A percentile compares a stretch with the other conserved stretches of the same genome.
phyloP scores from a whole-genome alignment of 1,284 basidiomycete species.

The Paramarasmius palmivorus region DNA sequence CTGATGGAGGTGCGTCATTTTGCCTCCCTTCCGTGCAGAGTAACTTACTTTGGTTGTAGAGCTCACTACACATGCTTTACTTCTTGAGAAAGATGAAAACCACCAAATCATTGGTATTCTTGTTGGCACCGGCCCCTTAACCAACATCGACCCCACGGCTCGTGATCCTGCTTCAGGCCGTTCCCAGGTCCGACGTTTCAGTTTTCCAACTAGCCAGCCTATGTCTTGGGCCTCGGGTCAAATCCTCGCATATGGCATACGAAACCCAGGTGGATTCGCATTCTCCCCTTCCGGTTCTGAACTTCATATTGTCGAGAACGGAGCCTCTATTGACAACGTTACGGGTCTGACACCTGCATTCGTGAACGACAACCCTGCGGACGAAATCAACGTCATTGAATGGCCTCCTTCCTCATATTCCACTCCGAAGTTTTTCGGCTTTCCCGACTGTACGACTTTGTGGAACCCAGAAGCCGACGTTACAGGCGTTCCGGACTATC shows the following conservation, averaged over 20 bases:
- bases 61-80: constrained; percentile 39
- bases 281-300: constrained; percentile 22
- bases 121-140: constrained; percentile 33
- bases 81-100: constrained; percentile 27
- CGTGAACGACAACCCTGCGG: constrained; percentile 45
- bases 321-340: constrained; percentile 39
- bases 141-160: constrained; percentile 41
- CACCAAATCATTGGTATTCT: constrained; percentile 24
- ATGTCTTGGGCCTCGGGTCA: constrained; percentile 30
- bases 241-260: constrained; percentile 41
- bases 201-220: constrained; percentile 17
- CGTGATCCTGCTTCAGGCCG: constrained; percentile 40
- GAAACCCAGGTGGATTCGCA: constrained; percentile 44
- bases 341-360: constrained; percentile 35
- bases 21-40: not conserved
- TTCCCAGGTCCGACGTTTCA: constrained; percentile 37
- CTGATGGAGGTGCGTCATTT: constrained; percentile 35
- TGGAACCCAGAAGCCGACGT: constrained; percentile 39
- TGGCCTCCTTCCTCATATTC: constrained; percentile 14
- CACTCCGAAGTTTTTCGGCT: constrained; percentile 30
- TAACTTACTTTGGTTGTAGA: constrained; percentile 22
- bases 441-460: constrained; percentile 38
- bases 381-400: constrained; percentile 35
- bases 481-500: constrained; percentile 32
- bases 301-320: constrained; percentile 42